Evolutionary conservation across 352 stramenopile species (phyloP).

Genomic region (Globisporangium camurandrum): DNA sequence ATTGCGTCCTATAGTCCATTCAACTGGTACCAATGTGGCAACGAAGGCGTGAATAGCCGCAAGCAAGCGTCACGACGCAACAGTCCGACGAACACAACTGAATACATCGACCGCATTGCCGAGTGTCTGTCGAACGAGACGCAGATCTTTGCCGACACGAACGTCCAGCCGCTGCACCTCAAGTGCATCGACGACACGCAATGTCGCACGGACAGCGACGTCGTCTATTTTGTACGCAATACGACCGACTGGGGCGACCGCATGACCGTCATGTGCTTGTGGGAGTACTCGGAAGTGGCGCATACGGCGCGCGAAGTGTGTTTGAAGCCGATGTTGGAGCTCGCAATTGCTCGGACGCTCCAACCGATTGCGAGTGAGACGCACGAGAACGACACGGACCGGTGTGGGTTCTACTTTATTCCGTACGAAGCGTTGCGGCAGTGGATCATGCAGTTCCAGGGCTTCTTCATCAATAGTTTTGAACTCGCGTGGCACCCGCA

Average conservation of each 20-base stretch:
- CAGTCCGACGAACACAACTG: slow-evolving; percentile 9
- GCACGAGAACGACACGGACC: slow-evolving; percentile 68
- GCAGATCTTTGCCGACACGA: slow-evolving; percentile 57
- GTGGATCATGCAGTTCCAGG: slow-evolving; percentile 74
- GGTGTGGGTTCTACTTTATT: slow-evolving; percentile 81
- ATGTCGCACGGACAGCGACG: slow-evolving; percentile 49
- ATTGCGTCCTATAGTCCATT: slow-evolving; percentile 35
- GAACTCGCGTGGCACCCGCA: slow-evolving; percentile 64
- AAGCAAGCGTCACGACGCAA: slow-evolving; percentile 11
- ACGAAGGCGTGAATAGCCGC: slow-evolving; percentile 34
- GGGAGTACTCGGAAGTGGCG: slow-evolving; percentile 54
- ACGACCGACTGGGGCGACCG: slow-evolving; percentile 74
- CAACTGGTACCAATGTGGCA: slow-evolving; percentile 80
- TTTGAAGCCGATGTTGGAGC: slow-evolving; percentile 67
- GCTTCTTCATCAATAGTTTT: slow-evolving; percentile 81
- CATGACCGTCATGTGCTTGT: slow-evolving; percentile 81
- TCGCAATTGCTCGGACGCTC: slow-evolving; percentile 54
- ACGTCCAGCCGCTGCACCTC: slow-evolving; percentile 63
- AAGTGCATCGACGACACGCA: slow-evolving; percentile 47
- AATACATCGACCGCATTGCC: slow-evolving; percentile 47
- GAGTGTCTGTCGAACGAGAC: slow-evolving; percentile 59
- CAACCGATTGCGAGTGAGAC: slow-evolving; percentile 45
- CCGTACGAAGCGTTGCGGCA: slow-evolving; percentile 65
- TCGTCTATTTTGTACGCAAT: slow-evolving; percentile 75
- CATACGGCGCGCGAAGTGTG: slow-evolving; percentile 49